These are phyloP conservation scores for Takakia lepidozioides DNA, from an alignment of 225 moss, liverwort and hornwort genomes.

Conservation along the genomic window DNA sequence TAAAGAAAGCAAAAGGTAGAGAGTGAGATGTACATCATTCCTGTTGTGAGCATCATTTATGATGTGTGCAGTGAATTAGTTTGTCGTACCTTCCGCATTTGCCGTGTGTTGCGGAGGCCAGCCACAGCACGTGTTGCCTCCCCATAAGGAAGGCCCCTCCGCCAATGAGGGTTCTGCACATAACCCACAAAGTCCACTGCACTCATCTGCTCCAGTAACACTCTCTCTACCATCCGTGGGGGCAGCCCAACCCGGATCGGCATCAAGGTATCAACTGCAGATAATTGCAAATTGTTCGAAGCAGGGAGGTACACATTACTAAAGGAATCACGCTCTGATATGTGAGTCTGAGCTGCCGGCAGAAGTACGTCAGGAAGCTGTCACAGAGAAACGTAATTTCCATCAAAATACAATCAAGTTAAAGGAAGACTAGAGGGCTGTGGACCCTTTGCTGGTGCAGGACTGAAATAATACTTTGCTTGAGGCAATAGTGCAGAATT, in stretches of 20 bases:
- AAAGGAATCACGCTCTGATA: slow-evolving; percentile 49
- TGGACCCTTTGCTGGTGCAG: too few relatives aligned
- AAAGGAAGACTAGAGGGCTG: too few relatives aligned
- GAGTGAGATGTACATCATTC: too few relatives aligned
- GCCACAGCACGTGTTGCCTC: slow-evolving; percentile 46
- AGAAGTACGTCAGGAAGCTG: slow-evolving; percentile 55
- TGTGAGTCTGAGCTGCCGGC: slow-evolving; percentile 34
- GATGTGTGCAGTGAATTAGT: too few relatives aligned
- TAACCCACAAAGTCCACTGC: slow-evolving; percentile 52
- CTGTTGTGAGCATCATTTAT: too few relatives aligned
- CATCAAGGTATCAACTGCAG: slow-evolving; percentile 38
- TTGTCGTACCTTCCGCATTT: slow-evolving; percentile 39
- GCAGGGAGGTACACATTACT: slow-evolving; percentile 43
- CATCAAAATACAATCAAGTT: too few relatives aligned
- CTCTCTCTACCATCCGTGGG: slow-evolving; percentile 48
- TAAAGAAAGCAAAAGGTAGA: too few relatives aligned
- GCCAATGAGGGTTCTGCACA: slow-evolving; percentile 62
- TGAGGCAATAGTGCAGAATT: too few relatives aligned
- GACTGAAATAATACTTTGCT: too few relatives aligned
- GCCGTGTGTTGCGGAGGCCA: slow-evolving; percentile 56
- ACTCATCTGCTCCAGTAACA: slow-evolving; percentile 52
- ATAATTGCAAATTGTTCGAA: slow-evolving; percentile 40
- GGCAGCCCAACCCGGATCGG: slow-evolving; percentile 55
- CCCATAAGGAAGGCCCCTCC: slow-evolving; percentile 37
- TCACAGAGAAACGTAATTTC: too few relatives aligned